Evolutionary conservation across 2,329 filamentous ascomycete genomes (phyloP).

Genomic region (Alternaria sp.): DNA sequence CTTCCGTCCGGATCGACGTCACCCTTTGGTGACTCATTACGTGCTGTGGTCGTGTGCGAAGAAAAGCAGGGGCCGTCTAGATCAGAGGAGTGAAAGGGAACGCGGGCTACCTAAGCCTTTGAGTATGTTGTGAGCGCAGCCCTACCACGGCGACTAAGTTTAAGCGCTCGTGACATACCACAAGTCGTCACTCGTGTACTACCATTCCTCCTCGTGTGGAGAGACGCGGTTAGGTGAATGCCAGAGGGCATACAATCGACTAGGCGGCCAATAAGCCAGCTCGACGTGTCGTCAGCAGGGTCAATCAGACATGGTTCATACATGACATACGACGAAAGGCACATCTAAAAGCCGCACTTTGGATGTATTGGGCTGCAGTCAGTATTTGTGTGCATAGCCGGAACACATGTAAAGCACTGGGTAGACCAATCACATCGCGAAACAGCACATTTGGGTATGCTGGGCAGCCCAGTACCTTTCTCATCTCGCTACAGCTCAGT

Average conservation of each 20-base stretch:
- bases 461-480: conserved; percentile 32
- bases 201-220: conserved; percentile 30
- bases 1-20: conserved; percentile 19
- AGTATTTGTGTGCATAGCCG: conserved; percentile 45
- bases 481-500: conserved; percentile 30
- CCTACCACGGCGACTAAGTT: conserved; percentile 35
- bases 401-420: conserved; percentile 40
- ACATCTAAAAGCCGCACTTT: conserved; percentile 22
- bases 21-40: conserved; percentile 6
- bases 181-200: conserved; percentile 42
- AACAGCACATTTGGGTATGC: conserved; percentile 30
- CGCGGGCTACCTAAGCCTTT: conserved; percentile 38
- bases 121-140: conserved; percentile 24
- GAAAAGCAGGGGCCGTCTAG: not conserved
- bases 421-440: conserved; percentile 40
- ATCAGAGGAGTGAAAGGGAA: conserved; percentile 23
- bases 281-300: conserved; percentile 31
- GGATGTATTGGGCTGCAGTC: conserved; percentile 44
- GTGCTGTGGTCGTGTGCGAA: not conserved
- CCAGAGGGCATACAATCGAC: conserved; percentile 21
- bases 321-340: conserved; percentile 31
- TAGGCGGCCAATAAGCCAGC: conserved; percentile 38
- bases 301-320: conserved; percentile 25
- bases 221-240: conserved; percentile 28
- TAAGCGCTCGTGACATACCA: conserved; percentile 45